Percentiles rank a stretch among this genome's conserved stretches.
Conservation (phyloP, 2,329 filamentous ascomycete genomes). For the Trichoderma atroviride region DNA sequence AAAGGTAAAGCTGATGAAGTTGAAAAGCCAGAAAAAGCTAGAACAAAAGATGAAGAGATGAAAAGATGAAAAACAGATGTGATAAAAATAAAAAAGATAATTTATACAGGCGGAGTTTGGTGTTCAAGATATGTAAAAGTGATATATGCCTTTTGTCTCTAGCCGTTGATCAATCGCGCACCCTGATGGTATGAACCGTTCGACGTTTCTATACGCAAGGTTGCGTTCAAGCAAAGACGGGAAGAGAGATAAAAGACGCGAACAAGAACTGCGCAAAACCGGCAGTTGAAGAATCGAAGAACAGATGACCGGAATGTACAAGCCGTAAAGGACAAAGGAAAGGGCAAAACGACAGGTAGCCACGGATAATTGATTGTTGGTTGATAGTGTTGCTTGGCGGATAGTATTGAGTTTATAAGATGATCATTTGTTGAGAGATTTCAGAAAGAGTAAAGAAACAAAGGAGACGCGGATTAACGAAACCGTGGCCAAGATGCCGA, state of each 20-base stretch:
- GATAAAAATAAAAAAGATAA: constrained; percentile 28
- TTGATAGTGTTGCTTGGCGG: constrained; percentile 29
- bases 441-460: constrained; percentile 37
- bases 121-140: constrained; percentile 25
- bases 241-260: constrained; percentile 12
- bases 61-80: not conserved
- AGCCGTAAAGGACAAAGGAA: constrained; percentile 39
- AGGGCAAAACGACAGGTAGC: constrained; percentile 34
- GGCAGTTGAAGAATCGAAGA: constrained; percentile 28
- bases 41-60: not conserved
- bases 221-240: not conserved
- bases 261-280: constrained; percentile 27
- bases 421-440: constrained; percentile 45
- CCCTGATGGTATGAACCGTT: constrained; percentile 19
- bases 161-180: constrained; percentile 14
- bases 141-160: constrained; percentile 28
- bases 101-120: constrained; percentile 35
- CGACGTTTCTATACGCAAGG: constrained; percentile 24
- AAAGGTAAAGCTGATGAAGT: constrained; percentile 28
- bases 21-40: constrained; percentile 25
- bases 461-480: constrained; percentile 42
- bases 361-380: constrained; percentile 29
- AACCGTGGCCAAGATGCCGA: constrained; percentile 37
- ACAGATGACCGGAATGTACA: constrained; percentile 41
- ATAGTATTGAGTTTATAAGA: constrained; percentile 44